These are phyloP conservation scores for Paecilomyces formosus DNA, from an alignment of 2,329 filamentous ascomycete species.

Conservation along the genomic window DNA sequence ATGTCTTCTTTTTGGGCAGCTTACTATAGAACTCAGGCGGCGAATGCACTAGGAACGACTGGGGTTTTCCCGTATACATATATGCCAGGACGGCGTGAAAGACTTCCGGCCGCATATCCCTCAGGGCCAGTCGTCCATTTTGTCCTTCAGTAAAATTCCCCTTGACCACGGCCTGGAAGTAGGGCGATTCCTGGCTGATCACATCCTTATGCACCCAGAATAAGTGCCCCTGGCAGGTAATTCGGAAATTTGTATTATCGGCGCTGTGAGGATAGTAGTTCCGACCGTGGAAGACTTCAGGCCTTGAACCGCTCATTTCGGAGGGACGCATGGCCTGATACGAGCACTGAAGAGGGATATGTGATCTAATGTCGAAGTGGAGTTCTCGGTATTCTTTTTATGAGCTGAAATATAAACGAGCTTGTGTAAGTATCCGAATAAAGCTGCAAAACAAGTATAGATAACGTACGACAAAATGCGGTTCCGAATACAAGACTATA, in stretches of 20 bases:
- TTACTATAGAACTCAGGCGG: background rate
- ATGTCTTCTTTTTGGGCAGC: background rate
- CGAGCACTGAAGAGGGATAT: no score
- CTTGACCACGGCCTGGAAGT: constrained; percentile 22
- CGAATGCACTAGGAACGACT: background rate
- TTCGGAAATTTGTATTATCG: constrained; percentile 26
- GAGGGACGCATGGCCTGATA: no score
- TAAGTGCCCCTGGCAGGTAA: constrained; percentile 18
- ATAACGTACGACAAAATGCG: background rate
- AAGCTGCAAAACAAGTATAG: background rate
- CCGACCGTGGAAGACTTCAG: background rate
- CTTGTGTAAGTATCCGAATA: background rate
- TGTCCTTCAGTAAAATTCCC: constrained; percentile 17
- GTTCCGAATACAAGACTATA: background rate
- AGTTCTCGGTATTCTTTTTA: no score
- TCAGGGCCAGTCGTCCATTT: constrained; percentile 4
- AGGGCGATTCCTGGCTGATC: constrained; percentile 27
- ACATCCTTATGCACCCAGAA: constrained; percentile 29
- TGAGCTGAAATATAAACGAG: background rate
- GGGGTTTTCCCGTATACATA: constrained; percentile 6
- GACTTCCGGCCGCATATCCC: constrained; percentile 8
- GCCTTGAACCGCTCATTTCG: background rate
- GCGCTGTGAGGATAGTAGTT: background rate
- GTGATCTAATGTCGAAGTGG: no score
- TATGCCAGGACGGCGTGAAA: constrained; percentile 8